phyloP scores from a whole-genome alignment of 495 filamentous ascomycete species.

The Penicillium lagena region DNA sequence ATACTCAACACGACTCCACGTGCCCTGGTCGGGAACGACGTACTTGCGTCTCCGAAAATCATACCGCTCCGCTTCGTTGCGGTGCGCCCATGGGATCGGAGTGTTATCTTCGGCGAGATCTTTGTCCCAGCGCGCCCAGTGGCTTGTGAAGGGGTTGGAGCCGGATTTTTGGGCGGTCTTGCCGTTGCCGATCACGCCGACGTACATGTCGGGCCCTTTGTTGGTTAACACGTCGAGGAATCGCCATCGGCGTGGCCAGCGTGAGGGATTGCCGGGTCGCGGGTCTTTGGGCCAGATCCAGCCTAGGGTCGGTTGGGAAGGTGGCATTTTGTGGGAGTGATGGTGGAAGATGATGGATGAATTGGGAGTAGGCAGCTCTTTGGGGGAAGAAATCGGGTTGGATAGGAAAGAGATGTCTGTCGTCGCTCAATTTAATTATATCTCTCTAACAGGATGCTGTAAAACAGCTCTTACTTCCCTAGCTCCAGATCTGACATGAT shows the following conservation, averaged over 20 bases:
- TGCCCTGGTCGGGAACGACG: conserved; percentile 18
- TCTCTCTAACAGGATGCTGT: too few species aligned
- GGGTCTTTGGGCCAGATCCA: conserved; percentile 39
- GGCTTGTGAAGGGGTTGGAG: not conserved
- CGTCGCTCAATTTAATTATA: too few species aligned
- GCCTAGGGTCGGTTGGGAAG: conserved; percentile 10
- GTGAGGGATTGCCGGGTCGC: conserved; percentile 22
- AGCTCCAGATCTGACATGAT: too few species aligned
- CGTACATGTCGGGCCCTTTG: conserved; percentile 39
- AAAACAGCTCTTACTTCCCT: too few species aligned
- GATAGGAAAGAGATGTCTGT: too few species aligned
- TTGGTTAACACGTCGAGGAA: conserved; percentile 30
- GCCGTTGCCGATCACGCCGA: conserved; percentile 15
- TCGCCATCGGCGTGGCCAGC: conserved; percentile 29
- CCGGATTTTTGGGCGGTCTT: not conserved
- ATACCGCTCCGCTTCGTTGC: conserved; percentile 11
- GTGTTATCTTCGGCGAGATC: conserved; percentile 3
- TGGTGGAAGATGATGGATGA: too few species aligned
- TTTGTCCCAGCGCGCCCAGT: conserved; percentile 19
- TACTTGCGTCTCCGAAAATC: conserved; percentile 27
- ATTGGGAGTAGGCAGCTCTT: too few species aligned
- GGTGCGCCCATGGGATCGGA: conserved; percentile 10
- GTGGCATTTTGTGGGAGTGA: not conserved
- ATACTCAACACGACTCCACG: conserved; percentile 26
- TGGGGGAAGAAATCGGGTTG: too few species aligned